Conservation (phyloP, 2,329 filamentous ascomycete species). For the Colletotrichum sp. region DNA sequence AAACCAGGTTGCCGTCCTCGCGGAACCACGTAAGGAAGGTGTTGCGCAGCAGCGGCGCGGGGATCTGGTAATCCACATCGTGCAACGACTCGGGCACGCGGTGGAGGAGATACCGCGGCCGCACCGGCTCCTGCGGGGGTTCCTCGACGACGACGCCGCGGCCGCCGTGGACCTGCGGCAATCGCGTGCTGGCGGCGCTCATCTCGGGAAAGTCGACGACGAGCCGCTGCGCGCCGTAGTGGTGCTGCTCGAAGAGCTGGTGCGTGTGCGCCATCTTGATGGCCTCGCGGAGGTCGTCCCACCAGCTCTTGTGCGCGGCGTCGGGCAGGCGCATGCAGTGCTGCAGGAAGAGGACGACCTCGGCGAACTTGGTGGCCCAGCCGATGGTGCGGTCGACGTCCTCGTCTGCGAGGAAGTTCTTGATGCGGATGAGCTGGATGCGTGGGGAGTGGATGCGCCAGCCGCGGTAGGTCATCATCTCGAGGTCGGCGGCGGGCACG, state of each 20-base stretch:
- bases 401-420: constrained; percentile 54
- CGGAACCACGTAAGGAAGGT: constrained; percentile 19
- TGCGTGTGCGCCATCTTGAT: constrained; percentile 39
- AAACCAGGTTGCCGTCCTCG: constrained; percentile 14
- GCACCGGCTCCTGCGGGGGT: background rate
- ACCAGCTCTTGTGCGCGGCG: constrained; percentile 31
- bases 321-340: constrained; percentile 31
- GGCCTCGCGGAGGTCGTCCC: constrained; percentile 31
- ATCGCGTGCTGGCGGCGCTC: constrained; percentile 27
- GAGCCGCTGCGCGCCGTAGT: constrained; percentile 33
- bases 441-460: constrained; percentile 38
- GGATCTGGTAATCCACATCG: constrained; percentile 30
- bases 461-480: constrained; percentile 32
- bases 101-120: constrained; percentile 19
- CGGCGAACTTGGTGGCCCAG: constrained; percentile 42
- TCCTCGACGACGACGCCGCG: background rate
- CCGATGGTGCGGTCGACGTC: constrained; percentile 45
- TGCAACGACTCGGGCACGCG: constrained; percentile 23
- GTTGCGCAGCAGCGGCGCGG: background rate
- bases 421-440: constrained; percentile 34
- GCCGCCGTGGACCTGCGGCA: constrained; percentile 28
- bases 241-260: constrained; percentile 36
- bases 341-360: constrained; percentile 43
- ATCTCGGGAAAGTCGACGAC: constrained; percentile 27
- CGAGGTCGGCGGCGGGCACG: constrained; percentile 2